These are phyloP conservation scores for Cucurbita maxima DNA, from an alignment of 306 rosid genomes.

Conservation along the genomic window DNA sequence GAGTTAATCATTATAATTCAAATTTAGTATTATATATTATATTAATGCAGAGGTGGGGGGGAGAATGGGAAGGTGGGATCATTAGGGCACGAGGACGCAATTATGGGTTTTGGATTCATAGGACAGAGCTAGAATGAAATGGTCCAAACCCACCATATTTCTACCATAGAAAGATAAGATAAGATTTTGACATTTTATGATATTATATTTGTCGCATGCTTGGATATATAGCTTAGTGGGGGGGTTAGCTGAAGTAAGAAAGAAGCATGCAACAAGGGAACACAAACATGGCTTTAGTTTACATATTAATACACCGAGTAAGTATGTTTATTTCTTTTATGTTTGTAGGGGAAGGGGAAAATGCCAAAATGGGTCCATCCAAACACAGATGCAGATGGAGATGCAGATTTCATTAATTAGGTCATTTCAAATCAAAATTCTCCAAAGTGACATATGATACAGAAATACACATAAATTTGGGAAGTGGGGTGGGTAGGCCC, in stretches of 20 bases:
- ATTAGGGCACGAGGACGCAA: not conserved
- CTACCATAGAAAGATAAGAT: too few relatives aligned
- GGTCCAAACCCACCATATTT: not conserved
- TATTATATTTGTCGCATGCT: too few relatives aligned
- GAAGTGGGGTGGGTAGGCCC: not conserved
- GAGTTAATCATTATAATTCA: not conserved
- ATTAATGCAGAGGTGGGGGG: too few relatives aligned
- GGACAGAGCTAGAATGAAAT: not conserved
- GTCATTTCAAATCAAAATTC: not conserved
- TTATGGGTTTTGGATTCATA: not conserved
- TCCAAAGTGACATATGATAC: constrained; percentile 2
- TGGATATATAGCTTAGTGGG: too few relatives aligned
- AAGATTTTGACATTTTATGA: too few relatives aligned
- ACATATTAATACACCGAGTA: too few relatives aligned
- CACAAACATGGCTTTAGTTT: too few relatives aligned
- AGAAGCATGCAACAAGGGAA: too few relatives aligned
- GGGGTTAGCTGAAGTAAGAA: too few relatives aligned
- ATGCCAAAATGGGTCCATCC: constrained; percentile 3
- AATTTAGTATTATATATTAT: too few relatives aligned
- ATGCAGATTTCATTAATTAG: not conserved
- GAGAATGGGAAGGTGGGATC: not conserved
- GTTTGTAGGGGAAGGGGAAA: not conserved
- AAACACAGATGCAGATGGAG: not conserved
- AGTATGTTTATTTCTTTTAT: too few relatives aligned
- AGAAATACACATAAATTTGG: constrained; percentile 1